Evolutionary conservation across 2,329 filamentous ascomycete species (phyloP).

Genomic region (Dactylellina sp.): DNA sequence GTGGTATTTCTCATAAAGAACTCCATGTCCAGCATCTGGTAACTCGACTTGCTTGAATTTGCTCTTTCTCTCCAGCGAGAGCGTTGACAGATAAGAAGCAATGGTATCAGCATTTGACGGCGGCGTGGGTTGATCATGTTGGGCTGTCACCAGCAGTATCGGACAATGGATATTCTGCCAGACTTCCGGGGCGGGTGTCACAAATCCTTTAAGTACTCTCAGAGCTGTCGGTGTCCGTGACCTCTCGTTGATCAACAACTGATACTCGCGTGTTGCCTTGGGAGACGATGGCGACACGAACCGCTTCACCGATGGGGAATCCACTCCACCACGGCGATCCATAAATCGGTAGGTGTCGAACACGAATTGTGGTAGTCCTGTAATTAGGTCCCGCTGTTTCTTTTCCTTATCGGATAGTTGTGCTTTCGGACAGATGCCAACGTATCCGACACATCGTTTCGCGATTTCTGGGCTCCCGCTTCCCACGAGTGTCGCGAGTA

Average conservation of each 20-base stretch:
- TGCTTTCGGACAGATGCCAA: conserved; percentile 83
- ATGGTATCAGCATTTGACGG: conserved; percentile 78
- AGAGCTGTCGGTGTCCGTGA: conserved; percentile 85
- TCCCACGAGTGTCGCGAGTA: conserved; percentile 71
- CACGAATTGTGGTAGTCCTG: conserved; percentile 74
- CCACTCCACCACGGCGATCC: conserved; percentile 81
- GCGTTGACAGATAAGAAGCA: conserved; percentile 60
- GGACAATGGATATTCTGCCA: conserved; percentile 81
- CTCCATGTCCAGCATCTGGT: conserved; percentile 71
- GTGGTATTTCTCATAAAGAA: conserved; percentile 79
- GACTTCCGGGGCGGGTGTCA: conserved; percentile 72
- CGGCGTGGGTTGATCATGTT: conserved; percentile 81
- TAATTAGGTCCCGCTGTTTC: conserved; percentile 57
- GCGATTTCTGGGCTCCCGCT: conserved; percentile 33
- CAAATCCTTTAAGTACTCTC: conserved; percentile 78
- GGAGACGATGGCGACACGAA: conserved; percentile 79
- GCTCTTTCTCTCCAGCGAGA: conserved; percentile 38
- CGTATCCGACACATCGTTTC: conserved; percentile 69
- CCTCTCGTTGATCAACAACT: conserved; percentile 82
- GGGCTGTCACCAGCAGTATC: conserved; percentile 81
- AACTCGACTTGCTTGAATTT: conserved; percentile 60
- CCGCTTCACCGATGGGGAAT: conserved; percentile 81
- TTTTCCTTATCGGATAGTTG: conserved; percentile 71
- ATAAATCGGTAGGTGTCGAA: conserved; percentile 82
- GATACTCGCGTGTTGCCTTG: conserved; percentile 74